Conservation (phyloP, 2,329 filamentous ascomycete genomes). For the Paecilomyces niveus region DNA sequence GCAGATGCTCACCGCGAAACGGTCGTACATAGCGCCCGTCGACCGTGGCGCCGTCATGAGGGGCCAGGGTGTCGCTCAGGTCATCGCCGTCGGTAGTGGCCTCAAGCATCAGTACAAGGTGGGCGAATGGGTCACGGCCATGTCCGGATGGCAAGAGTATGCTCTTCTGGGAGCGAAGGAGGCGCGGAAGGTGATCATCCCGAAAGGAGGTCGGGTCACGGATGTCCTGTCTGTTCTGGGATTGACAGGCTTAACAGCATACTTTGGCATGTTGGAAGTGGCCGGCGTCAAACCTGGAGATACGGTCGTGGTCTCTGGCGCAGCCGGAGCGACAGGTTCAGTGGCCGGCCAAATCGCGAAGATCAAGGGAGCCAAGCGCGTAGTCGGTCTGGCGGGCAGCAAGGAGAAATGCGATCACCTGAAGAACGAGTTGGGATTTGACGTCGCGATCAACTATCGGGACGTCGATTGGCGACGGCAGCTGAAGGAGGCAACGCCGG, state of each 20-base stretch:
- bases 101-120: constrained; percentile 19
- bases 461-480: constrained; percentile 52
- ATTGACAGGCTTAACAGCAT: constrained; percentile 66
- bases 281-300: constrained; percentile 62
- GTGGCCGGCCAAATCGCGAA: constrained; percentile 74
- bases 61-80: constrained; percentile 52
- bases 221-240: constrained; percentile 59
- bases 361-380: constrained; percentile 55
- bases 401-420: constrained; percentile 63
- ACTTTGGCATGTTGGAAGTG: constrained; percentile 65
- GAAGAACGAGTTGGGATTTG: constrained; percentile 57
- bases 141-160: constrained; percentile 60
- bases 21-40: constrained; percentile 63
- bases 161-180: constrained; percentile 50
- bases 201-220: constrained; percentile 43
- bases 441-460: constrained; percentile 65
- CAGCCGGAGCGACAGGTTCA: constrained; percentile 70
- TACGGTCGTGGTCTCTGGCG: constrained; percentile 69
- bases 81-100: constrained; percentile 49
- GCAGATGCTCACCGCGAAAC: constrained; percentile 55
- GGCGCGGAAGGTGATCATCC: constrained; percentile 38
- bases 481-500: constrained; percentile 53
- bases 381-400: constrained; percentile 60
- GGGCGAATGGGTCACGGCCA: constrained; percentile 46
- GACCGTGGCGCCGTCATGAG: constrained; percentile 63